Evolutionary conservation across 2,329 filamentous ascomycete genomes (phyloP).

Genomic region (Domatiomyces globalis): DNA sequence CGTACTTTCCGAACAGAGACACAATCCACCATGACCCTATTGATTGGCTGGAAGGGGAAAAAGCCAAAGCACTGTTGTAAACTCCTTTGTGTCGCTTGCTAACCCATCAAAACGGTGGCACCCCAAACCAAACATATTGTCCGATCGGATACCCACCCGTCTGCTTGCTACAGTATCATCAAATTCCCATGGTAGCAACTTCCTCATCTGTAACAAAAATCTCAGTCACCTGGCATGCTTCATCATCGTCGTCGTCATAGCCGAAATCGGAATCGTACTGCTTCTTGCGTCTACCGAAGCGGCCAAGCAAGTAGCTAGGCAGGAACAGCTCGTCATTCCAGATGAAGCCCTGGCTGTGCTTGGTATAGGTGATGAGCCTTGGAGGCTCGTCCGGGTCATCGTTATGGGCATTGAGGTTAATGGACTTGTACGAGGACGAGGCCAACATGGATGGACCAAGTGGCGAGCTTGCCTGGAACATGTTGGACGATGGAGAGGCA

Average conservation of each 20-base stretch:
- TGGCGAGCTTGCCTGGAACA: conserved; percentile 10
- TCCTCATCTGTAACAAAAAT: conserved; percentile 20
- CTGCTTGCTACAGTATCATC: neutral
- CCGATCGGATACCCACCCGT: no score
- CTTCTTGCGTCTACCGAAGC: conserved; percentile 16
- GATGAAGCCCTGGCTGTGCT: conserved; percentile 18
- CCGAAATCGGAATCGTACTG: conserved; percentile 17
- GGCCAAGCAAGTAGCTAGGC: conserved; percentile 17
- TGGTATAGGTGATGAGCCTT: conserved; percentile 18
- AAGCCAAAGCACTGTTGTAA: no score
- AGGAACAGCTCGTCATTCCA: conserved; percentile 21
- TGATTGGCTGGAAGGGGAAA: no score
- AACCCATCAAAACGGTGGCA: neutral
- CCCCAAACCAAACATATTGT: no score
- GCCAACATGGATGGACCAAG: conserved; percentile 18
- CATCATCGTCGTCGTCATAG: conserved; percentile 14
- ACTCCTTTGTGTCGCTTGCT: neutral
- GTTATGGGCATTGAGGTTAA: conserved; percentile 17
- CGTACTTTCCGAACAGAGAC: no score
- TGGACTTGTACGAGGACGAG: conserved; percentile 18
- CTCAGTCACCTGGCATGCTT: conserved; percentile 15
- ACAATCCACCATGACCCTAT: no score
- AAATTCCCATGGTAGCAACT: conserved; percentile 12
- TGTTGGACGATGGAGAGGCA: conserved; percentile 8
- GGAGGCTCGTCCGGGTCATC: conserved; percentile 17